Percentiles rank a stretch among this genome's conserved stretches.
These are phyloP conservation scores for Flaveria robusta DNA, from an alignment of 129 eudicot species.

Conservation along the genomic window DNA sequence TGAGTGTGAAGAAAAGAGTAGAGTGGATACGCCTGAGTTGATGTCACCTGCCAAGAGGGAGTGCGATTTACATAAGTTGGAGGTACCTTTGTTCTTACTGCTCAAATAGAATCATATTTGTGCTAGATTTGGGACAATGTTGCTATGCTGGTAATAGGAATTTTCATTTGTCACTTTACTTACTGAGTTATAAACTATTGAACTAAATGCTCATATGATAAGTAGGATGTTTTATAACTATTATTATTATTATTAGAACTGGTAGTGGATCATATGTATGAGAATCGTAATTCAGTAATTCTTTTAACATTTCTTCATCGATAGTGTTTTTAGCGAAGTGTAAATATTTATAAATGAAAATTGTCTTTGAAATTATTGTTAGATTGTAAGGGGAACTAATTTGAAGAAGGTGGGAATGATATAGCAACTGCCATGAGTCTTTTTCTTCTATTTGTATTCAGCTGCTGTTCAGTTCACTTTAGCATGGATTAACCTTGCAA, in stretches of 20 bases:
- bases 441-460: conserved; percentile 1
- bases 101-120: conserved; percentile 7
- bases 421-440: not conserved
- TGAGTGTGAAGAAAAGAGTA: conserved; percentile 19
- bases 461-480: conserved; percentile 3
- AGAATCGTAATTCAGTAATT: conserved; percentile 14
- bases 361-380: not conserved
- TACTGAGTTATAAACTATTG: not conserved
- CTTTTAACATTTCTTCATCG: not conserved
- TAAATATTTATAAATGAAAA: not conserved
- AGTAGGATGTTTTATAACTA: conserved; percentile 9
- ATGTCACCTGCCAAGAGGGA: conserved; percentile 25
- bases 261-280: conserved; percentile 1
- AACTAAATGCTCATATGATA: conserved; percentile 6
- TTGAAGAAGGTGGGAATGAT: not conserved
- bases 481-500: conserved; percentile 1
- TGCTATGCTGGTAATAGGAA: not conserved
- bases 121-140: conserved; percentile 13
- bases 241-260: not conserved
- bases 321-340: not conserved
- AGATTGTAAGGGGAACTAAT: conserved; percentile 6
- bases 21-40: conserved; percentile 16
- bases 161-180: conserved; percentile 16
- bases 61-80: conserved; percentile 23
- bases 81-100: conserved; percentile 41